A percentile compares a stretch with the other conserved stretches of the same genome.
Conservation (phyloP, 495 filamentous ascomycete genomes). For the Aspergillus egyptiacus region DNA sequence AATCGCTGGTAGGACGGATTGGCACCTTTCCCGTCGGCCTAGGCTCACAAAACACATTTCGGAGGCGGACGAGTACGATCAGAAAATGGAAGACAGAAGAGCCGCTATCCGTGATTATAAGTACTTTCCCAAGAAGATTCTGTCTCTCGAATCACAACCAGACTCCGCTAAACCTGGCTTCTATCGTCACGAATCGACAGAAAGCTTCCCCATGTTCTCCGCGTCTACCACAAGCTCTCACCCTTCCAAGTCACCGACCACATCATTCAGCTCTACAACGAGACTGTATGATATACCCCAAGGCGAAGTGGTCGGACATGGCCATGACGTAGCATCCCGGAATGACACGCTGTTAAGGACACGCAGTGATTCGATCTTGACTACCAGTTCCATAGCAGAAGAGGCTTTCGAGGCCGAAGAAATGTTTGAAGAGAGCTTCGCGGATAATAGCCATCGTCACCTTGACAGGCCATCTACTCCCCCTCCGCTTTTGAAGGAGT, state of each 20-base stretch:
- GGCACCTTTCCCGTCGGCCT: conserved; percentile 28
- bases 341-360: conserved; percentile 4
- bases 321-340: conserved; percentile 11
- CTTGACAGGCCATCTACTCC: conserved; percentile 41
- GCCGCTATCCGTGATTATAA: conserved; percentile 45
- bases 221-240: conserved; percentile 60
- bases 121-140: conserved; percentile 36
- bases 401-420: conserved; percentile 22
- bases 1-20: conserved; percentile 39
- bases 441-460: conserved; percentile 26
- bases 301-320: conserved; percentile 4
- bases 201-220: conserved; percentile 81
- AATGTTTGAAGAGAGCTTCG: conserved; percentile 19
- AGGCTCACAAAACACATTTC: conserved; percentile 23
- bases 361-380: conserved; percentile 24
- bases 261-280: conserved; percentile 37
- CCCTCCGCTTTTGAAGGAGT: conserved; percentile 33
- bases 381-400: conserved; percentile 10
- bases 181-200: conserved; percentile 65
- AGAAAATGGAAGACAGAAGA: conserved; percentile 37
- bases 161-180: conserved; percentile 36
- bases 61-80: conserved; percentile 42
- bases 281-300: conserved; percentile 17
- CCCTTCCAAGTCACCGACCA: conserved; percentile 38
- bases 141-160: conserved; percentile 38